A percentile compares a stretch with the other conserved stretches of the same genome.
Conservation (phyloP, 257 asterid genomes). For the Solanum lignicaule region DNA sequence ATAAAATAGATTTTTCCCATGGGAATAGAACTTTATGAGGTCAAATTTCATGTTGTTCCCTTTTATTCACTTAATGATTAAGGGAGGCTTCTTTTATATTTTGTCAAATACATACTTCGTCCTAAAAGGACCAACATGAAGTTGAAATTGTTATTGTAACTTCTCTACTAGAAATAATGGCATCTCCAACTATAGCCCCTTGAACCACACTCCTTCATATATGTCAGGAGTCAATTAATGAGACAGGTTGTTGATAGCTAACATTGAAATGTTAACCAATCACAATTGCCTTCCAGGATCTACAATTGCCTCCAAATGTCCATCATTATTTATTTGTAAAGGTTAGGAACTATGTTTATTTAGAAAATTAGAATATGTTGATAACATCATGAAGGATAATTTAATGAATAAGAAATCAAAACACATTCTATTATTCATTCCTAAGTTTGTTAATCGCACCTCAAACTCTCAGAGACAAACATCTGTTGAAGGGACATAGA, state of each 20-base stretch:
- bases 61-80: background rate
- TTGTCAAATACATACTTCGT: background rate
- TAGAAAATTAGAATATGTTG: background rate
- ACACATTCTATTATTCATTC: background rate
- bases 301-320: background rate
- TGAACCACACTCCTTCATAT: background rate
- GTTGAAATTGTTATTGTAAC: background rate
- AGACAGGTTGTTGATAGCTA: background rate
- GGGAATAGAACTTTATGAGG: background rate
- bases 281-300: background rate
- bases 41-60: background rate
- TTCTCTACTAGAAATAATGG: background rate
- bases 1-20: background rate
- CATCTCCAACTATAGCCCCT: background rate
- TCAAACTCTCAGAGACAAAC: background rate
- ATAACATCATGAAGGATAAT: background rate
- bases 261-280: background rate
- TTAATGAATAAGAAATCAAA: background rate
- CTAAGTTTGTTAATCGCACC: background rate
- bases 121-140: background rate
- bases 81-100: too few relatives aligned
- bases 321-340: background rate
- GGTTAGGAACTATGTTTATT: background rate
- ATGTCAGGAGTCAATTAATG: background rate
- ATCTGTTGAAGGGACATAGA: background rate